These are phyloP conservation scores for Rhodotorula sp. DNA, from an alignment of 1,284 basidiomycete species.

Conservation along the genomic window DNA sequence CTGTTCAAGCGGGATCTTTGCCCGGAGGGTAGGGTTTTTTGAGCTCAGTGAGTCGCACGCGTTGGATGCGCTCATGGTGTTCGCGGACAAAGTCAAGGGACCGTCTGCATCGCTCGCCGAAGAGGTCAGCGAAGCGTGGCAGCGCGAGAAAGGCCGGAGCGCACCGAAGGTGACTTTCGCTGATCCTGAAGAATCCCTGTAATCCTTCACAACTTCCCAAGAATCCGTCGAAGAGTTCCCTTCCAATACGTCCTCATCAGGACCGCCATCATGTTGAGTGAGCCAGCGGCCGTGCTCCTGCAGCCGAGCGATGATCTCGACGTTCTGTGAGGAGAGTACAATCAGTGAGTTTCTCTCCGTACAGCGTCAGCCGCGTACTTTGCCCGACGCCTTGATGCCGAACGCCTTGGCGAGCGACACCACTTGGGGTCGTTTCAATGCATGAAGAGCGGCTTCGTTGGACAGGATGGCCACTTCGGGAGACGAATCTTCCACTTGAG, in stretches of 20 bases:
- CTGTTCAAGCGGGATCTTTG: background rate
- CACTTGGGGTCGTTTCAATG: constrained; percentile 28
- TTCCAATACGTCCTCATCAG: background rate
- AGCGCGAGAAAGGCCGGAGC: background rate
- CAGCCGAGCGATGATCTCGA: constrained; percentile 21
- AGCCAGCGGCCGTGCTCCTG: constrained; percentile 4
- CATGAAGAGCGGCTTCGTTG: constrained; percentile 16
- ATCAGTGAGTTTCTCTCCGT: background rate
- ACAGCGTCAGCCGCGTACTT: constrained; percentile 11
- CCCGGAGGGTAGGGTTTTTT: background rate
- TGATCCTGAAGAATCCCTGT: rapidly evolving
- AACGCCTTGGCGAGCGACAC: constrained; percentile 7
- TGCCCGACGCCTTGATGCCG: constrained; percentile 22
- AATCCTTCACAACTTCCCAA: background rate
- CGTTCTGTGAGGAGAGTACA: constrained; percentile 8
- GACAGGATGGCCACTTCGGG: constrained; percentile 16
- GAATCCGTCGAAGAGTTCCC: background rate
- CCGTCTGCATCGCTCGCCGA: background rate
- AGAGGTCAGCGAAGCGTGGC: too few relatives aligned
- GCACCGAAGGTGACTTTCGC: background rate
- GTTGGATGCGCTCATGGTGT: background rate
- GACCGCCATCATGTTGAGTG: background rate
- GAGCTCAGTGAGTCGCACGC: constrained; percentile 6
- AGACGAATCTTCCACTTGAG: background rate
- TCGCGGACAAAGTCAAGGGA: too few relatives aligned